Evolutionary conservation across 257 asterid genomes (phyloP).

Genomic region (Nemophila menziesii): DNA sequence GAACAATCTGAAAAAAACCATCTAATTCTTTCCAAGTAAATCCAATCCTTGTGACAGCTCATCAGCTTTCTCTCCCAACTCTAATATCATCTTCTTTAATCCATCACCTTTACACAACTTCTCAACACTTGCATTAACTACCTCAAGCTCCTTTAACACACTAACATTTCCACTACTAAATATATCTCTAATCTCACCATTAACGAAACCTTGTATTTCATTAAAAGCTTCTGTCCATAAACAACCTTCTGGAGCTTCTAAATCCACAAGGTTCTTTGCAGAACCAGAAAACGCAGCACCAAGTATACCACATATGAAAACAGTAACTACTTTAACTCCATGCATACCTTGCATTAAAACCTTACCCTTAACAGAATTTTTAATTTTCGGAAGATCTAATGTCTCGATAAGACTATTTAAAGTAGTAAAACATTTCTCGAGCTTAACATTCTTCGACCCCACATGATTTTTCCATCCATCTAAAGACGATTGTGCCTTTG

Average conservation of each 20-base stretch:
- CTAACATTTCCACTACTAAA: slow-evolving; percentile 30
- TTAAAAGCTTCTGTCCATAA: slow-evolving; percentile 50
- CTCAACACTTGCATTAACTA: slow-evolving; percentile 48
- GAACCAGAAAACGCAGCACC: slow-evolving; percentile 66
- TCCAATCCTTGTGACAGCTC: slow-evolving; percentile 49
- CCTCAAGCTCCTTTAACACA: slow-evolving; percentile 60
- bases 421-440: slow-evolving; percentile 48
- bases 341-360: slow-evolving; percentile 77
- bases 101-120: slow-evolving; percentile 34
- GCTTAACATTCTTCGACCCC: slow-evolving; percentile 45
- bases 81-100: slow-evolving; percentile 20
- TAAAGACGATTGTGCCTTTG: slow-evolving; percentile 45
- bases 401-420: slow-evolving; percentile 49
- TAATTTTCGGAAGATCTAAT: slow-evolving; percentile 64
- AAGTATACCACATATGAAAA: slow-evolving; percentile 53
- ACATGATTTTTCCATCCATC: slow-evolving; percentile 66
- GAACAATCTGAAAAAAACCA: slow-evolving; percentile 56
- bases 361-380: slow-evolving; percentile 71
- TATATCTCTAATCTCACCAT: slow-evolving; percentile 37
- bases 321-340: slow-evolving; percentile 60
- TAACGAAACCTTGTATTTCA: slow-evolving; percentile 38
- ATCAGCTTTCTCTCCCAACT: slow-evolving; percentile 33
- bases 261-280: slow-evolving; percentile 43
- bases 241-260: slow-evolving; percentile 29
- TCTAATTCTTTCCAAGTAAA: slow-evolving; percentile 62